Base-by-base conservation (phyloP, 2,329 filamentous ascomycete genomes). In the Fusarium sublunatum region DNA sequence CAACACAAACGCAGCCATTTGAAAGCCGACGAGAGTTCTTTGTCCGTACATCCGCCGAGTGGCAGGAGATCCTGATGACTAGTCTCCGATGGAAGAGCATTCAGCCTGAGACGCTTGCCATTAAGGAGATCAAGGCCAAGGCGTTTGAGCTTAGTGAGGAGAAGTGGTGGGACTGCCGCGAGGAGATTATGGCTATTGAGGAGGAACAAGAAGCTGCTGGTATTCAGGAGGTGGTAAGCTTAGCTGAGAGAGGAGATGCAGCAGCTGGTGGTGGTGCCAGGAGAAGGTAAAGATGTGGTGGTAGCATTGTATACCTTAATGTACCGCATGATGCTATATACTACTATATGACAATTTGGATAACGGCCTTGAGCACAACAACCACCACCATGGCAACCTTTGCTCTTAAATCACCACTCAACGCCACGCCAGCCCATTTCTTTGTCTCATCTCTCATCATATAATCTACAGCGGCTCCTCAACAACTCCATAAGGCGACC, bases 81-180 rank as follows among this genome's bases (percentile, higher is more conserved):
- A 89, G 85, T 65, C 79, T 95, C 56, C 86, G 88, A 60, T 88
- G 86, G 79, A 88, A 88, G 75, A 86, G 86, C 31, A 80, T 87
- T 40, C 85, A 88, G 64, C 84, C 86, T 4, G 90, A 91, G 75
- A 83, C 87, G 36, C 83, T 92, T 64, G 83, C 87, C 0, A 81
- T 96, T 72, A 99, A 99, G 81, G 95, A 98, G 80, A 88, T 98
- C 71, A 93, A 96, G 76, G 90, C 93, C 71, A 88, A 88, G 74
- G 95, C 93, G 1, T 99, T 97, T 75, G 90, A 92, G 73, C 84
- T 92, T 64, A 93, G 93, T 36, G 95, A 99, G 77, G 91, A 93
- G 79, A 97, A 96, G 76, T 99, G 95, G 95, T 99, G 95, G 95
- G 95, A 97, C 81, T 93, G 90, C 74, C 86, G 95, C 70, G 95